A percentile compares a stretch with the other conserved stretches of the same genome.
phyloP scores from a whole-genome alignment of 805 yeast species.

The Kodamaea laetipori region DNA sequence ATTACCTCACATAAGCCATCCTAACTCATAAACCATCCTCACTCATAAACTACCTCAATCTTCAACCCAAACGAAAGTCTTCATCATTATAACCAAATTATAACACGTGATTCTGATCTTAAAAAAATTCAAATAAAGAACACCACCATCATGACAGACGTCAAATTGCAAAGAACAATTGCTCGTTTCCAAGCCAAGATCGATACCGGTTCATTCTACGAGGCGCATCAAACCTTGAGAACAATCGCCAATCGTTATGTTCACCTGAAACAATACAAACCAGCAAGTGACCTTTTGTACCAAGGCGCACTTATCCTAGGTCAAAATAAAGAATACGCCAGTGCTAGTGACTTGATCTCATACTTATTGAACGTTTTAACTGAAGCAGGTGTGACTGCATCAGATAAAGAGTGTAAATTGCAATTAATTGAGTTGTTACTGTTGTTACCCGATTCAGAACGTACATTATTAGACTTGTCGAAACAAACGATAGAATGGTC shows the following conservation, averaged over 20 bases:
- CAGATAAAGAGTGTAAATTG: slow-evolving; percentile 43
- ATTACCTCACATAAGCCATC: no score
- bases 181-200: slow-evolving; percentile 70
- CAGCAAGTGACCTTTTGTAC: slow-evolving; percentile 73
- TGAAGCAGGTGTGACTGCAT: slow-evolving; percentile 45
- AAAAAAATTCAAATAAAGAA: neutral
- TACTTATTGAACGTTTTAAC: slow-evolving; percentile 74
- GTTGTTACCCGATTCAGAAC: slow-evolving; percentile 44
- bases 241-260: slow-evolving; percentile 87
- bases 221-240: slow-evolving; percentile 92
- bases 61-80: no score
- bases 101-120: no score
- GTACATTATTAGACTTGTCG: slow-evolving; percentile 62
- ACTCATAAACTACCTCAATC: no score
- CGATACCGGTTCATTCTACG: slow-evolving; percentile 77
- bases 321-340: slow-evolving; percentile 71
- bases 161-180: slow-evolving; percentile 39
- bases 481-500: slow-evolving; percentile 73
- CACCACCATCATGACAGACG: slow-evolving; percentile 2
- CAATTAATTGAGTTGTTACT: slow-evolving; percentile 50
- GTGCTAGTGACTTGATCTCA: slow-evolving; percentile 73
- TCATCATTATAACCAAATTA: no score
- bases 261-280: slow-evolving; percentile 61
- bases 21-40: no score
- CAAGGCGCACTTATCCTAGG: slow-evolving; percentile 71